Evolutionary conservation across 228 moss, liverwort and hornwort genomes (phyloP).

Genomic region (Sphagnum fallax): DNA sequence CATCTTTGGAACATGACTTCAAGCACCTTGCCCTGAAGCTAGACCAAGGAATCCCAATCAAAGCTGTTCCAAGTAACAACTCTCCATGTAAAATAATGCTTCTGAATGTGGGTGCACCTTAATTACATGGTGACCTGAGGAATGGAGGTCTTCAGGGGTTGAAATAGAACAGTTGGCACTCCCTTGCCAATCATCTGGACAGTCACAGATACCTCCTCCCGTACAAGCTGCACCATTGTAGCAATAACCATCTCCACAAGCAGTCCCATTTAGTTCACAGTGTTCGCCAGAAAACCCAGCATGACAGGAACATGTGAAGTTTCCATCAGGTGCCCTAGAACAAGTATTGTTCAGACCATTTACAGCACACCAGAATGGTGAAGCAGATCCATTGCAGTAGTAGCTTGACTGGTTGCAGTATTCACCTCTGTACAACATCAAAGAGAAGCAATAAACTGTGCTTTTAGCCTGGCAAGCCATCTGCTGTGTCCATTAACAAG

Average conservation of each 20-base stretch:
- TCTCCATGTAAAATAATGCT: neutral
- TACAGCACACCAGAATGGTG: constrained; percentile 52
- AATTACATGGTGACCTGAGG: constrained; percentile 15
- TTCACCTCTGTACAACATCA: constrained; percentile 29
- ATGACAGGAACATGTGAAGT: constrained; percentile 40
- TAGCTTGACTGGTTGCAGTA: constrained; percentile 45
- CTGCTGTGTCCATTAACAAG: neutral
- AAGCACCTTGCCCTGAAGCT: too few species aligned
- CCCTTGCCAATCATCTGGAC: constrained; percentile 51
- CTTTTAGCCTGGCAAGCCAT: neutral
- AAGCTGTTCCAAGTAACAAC: neutral
- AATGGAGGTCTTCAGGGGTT: constrained; percentile 12
- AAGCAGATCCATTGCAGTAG: constrained; percentile 40
- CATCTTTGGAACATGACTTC: too few species aligned
- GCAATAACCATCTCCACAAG: constrained; percentile 45
- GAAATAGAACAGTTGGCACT: constrained; percentile 55
- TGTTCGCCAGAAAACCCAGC: constrained; percentile 39
- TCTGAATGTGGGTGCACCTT: constrained; percentile 12
- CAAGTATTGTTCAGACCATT: constrained; percentile 39
- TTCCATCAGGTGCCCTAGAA: constrained; percentile 25
- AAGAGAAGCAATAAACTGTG: neutral
- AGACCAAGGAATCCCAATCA: neutral
- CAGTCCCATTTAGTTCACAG: constrained; percentile 40
- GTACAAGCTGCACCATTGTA: constrained; percentile 69
- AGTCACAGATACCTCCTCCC: constrained; percentile 33